Base-by-base conservation (phyloP, 768 basidiomycete species). In the Lactarius quietus region DNA sequence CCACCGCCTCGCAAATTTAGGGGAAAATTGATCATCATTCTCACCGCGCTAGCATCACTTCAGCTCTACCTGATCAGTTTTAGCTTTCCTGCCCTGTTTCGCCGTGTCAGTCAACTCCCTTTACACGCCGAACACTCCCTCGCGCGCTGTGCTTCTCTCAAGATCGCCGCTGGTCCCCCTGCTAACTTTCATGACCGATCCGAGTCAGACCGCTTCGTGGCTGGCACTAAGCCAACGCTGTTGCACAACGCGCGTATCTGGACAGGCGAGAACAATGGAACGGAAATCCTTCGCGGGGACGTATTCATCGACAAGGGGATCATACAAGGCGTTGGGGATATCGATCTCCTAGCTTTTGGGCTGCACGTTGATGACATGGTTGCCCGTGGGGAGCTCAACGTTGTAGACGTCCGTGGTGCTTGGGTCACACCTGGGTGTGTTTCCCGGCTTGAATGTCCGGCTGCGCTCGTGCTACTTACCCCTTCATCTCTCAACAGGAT, bases 221-320 rank as follows among this genome's bases (percentile, higher is more conserved):
- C 77, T 2, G 88, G 86, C 3, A 89, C 91, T 3, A 79, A 78
- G 57, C 79, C 90, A 1, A 79, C 84, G 6, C 78, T 90, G 57
- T 82, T 95, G 61, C 82, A 79, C 73, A 90, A 93, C 68, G 93
- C 87, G 29, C 90, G 80, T 33, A 82, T 96, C 67, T 95, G 93
- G 93, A 95, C 92, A 1, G 92, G 92, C 9, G 73, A 75, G 28
- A 72, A 84, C 31, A 85, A 89, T 51, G 92, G 92, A 0, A 84
- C 84, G 1, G 79, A 88, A 65, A 80, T 93, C 31, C 60, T 91
- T 43, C 74, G 75, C 6, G 88, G 84, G 1, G 89, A 90, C 65
- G 76, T 95, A 12, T 78, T 91, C 2, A 71, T 97, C 43, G 85
- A 90, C 68, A 83, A 82, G 57, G 90, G 89, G 6, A 69, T 92